Conservation (phyloP, 2,329 filamentous ascomycete species). For the Cladosporium sphaerospermum region DNA sequence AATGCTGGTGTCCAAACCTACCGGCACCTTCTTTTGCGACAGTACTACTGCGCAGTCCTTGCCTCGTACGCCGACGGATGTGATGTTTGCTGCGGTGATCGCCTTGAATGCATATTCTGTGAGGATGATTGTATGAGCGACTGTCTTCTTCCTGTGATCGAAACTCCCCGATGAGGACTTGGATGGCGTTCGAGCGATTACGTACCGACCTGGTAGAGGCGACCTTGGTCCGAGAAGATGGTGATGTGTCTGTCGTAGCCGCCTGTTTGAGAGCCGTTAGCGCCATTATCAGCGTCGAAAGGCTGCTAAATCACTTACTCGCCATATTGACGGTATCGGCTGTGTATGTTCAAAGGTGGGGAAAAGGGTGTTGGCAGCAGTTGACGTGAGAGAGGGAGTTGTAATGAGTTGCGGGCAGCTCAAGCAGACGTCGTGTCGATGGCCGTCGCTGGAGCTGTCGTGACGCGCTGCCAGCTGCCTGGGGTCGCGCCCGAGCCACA, state of each 20-base stretch:
- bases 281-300: not conserved
- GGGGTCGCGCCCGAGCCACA: too few species aligned
- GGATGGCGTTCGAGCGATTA: slow-evolving; percentile 22
- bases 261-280: slow-evolving; percentile 42
- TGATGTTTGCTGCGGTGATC: slow-evolving; percentile 98
- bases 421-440: not conserved
- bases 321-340: slow-evolving; percentile 10
- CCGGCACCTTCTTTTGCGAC: slow-evolving; percentile 98
- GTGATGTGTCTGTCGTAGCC: slow-evolving; percentile 99
- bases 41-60: slow-evolving; percentile 96
- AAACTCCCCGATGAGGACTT: not conserved
- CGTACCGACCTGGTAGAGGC: slow-evolving; percentile 98
- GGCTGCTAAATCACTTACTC: not conserved
- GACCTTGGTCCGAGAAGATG: slow-evolving; percentile 98
- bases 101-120: slow-evolving; percentile 99
- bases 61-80: slow-evolving; percentile 89
- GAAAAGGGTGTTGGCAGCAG: not conserved
- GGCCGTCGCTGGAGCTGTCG: slow-evolving; percentile 1
- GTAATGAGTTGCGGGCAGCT: not conserved
- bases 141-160: not conserved
- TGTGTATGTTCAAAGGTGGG: not conserved
- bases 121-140: slow-evolving; percentile 18
- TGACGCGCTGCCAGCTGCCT: not conserved
- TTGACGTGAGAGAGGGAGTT: slow-evolving; percentile 3
- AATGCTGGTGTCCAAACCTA: slow-evolving; percentile 45